A percentile compares a stretch with the other conserved stretches of the same genome.
These are phyloP conservation scores for Gossypioides kirkii DNA, from an alignment of 345 rosid species.

Conservation along the genomic window DNA sequence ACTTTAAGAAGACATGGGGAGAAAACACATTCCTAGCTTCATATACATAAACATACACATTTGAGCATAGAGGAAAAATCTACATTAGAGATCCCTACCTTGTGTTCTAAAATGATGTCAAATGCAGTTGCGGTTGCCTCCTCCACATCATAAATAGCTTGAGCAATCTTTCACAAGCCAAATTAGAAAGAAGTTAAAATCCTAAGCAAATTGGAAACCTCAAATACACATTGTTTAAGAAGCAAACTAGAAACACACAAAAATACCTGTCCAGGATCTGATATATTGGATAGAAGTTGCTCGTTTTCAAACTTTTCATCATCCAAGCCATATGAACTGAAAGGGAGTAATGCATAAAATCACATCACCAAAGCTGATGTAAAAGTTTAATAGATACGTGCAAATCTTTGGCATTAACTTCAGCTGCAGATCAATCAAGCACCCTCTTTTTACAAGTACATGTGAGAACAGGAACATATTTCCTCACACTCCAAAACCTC, in stretches of 20 bases:
- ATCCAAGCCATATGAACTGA: constrained; percentile 78
- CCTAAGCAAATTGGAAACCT: constrained; percentile 1
- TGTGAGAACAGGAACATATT: constrained; percentile 1
- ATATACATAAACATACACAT: neutral
- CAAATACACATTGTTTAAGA: neutral
- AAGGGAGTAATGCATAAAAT: constrained; percentile 12
- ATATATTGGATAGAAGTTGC: constrained; percentile 54
- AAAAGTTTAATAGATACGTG: neutral
- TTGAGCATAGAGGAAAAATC: neutral
- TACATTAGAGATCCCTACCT: constrained; percentile 38
- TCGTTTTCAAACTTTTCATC: constrained; percentile 79
- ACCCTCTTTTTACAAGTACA: neutral
- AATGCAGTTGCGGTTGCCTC: constrained; percentile 83
- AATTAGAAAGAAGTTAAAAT: constrained; percentile 20
- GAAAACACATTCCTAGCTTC: neutral
- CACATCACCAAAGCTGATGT: neutral
- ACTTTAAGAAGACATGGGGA: constrained; percentile 5
- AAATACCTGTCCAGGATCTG: constrained; percentile 78
- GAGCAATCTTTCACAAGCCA: constrained; percentile 54
- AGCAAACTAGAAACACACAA: constrained; percentile 19
- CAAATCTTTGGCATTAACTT: neutral
- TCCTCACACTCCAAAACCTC: neutral
- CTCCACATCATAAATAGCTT: constrained; percentile 83
- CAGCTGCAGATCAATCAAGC: neutral
- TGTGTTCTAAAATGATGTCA: constrained; percentile 67